phyloP scores from a whole-genome alignment of 805 yeast genomes.

The Barnettozyma californica region DNA sequence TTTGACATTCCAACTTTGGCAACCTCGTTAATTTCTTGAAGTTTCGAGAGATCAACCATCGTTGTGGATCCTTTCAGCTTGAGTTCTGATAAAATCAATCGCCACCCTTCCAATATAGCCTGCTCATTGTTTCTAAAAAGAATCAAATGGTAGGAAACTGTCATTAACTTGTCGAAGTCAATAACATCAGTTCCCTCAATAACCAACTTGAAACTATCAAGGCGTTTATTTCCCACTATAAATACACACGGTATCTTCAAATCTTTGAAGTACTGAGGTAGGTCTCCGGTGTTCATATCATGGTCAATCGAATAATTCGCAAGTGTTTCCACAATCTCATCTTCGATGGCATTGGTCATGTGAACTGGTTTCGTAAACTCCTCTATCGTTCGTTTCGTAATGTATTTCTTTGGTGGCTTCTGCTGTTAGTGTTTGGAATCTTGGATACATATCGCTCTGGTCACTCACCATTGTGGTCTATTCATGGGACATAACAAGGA shows the following conservation, averaged over 20 bases:
- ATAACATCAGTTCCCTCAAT: slow-evolving; percentile 39
- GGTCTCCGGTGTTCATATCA: slow-evolving; percentile 33
- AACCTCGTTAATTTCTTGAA: slow-evolving; percentile 29
- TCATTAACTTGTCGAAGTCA: slow-evolving; percentile 42
- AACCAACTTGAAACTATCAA: slow-evolving; percentile 23
- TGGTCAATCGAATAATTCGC: slow-evolving; percentile 35
- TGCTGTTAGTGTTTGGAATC: neutral
- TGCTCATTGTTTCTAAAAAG: slow-evolving; percentile 34
- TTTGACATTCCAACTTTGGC: slow-evolving; percentile 30
- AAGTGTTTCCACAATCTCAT: slow-evolving; percentile 38
- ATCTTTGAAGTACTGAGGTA: slow-evolving; percentile 27
- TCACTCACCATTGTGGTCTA: neutral
- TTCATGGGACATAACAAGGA: too few relatives aligned
- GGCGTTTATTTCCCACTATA: slow-evolving; percentile 23
- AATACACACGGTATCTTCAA: slow-evolving; percentile 29
- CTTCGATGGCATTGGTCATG: slow-evolving; percentile 40
- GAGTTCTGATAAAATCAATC: slow-evolving; percentile 24
- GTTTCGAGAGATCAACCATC: slow-evolving; percentile 33
- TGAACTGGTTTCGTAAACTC: slow-evolving; percentile 27
- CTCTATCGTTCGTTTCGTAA: slow-evolving; percentile 19
- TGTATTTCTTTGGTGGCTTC: slow-evolving; percentile 15
- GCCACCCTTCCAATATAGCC: slow-evolving; percentile 38
- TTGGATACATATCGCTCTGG: neutral
- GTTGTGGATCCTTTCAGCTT: slow-evolving; percentile 16
- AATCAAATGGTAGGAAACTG: slow-evolving; percentile 36